These are phyloP conservation scores for Persicaria maculosa DNA, from an alignment of 148 eudicot species.

Conservation along the genomic window DNA sequence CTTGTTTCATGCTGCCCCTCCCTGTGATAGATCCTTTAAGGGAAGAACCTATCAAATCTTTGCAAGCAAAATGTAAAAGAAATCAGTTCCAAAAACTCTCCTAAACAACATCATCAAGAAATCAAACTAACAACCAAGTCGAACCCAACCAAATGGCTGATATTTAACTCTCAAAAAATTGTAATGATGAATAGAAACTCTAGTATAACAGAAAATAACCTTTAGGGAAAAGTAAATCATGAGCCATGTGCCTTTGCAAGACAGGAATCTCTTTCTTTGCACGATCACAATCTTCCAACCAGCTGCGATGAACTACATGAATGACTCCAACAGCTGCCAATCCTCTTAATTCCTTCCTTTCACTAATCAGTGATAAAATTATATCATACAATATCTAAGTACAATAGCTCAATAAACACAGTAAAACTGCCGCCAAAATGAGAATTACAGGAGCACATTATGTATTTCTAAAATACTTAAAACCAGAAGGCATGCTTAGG, in stretches of 20 bases:
- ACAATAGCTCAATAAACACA: slow-evolving; percentile 4
- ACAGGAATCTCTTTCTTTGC: slow-evolving; percentile 81
- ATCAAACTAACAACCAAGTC: not conserved
- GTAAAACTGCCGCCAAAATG: not conserved
- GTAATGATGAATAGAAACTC: not conserved
- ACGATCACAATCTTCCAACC: too few relatives aligned
- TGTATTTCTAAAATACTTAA: not conserved
- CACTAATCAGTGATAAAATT: slow-evolving; percentile 39
- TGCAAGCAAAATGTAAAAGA: too few relatives aligned
- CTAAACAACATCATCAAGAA: not conserved
- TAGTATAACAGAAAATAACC: slow-evolving; percentile 29
- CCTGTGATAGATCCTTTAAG: slow-evolving; percentile 33
- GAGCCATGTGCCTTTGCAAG: slow-evolving; percentile 66
- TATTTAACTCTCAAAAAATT: too few relatives aligned
- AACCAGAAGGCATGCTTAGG: not conserved
- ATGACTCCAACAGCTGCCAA: slow-evolving; percentile 86
- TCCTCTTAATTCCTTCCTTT: slow-evolving; percentile 70
- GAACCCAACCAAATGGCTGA: not conserved
- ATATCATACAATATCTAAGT: not conserved
- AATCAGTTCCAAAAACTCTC: slow-evolving; percentile 2
- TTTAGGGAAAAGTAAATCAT: slow-evolving; percentile 75
- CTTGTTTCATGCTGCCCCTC: slow-evolving; percentile 32
- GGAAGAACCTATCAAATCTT: slow-evolving; percentile 29
- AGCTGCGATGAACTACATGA: slow-evolving; percentile 44
- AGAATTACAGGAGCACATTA: not conserved